These are phyloP conservation scores for Dipodascopsis uninucleata DNA, from an alignment of 805 yeast species.

Conservation along the genomic window DNA sequence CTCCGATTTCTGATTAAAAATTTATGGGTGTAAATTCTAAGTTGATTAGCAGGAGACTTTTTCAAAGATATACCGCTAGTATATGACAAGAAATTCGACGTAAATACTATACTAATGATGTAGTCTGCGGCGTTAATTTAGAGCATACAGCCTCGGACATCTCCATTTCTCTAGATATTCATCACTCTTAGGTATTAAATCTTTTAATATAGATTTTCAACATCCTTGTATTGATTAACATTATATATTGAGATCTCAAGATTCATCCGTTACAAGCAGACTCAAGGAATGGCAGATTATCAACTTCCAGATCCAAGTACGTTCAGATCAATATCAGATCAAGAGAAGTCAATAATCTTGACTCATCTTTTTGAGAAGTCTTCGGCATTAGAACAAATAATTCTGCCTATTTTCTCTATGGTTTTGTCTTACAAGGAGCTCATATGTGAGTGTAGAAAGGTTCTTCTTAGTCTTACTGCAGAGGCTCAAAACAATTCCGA, in stretches of 20 bases:
- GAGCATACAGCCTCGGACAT: conserved; percentile 13
- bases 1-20: too few species aligned
- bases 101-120: background rate
- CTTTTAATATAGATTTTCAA: too few species aligned
- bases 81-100: too few species aligned
- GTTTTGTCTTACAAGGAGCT: conserved; percentile 36
- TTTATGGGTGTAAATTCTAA: too few species aligned
- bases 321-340: conserved; percentile 13
- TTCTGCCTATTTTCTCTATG: conserved; percentile 35
- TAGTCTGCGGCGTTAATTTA: conserved; percentile 8
- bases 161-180: too few species aligned
- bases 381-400: conserved; percentile 42
- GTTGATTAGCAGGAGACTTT: too few species aligned
- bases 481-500: conserved; percentile 30
- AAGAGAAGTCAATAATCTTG: conserved; percentile 42
- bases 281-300: conserved; percentile 4
- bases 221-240: background rate
- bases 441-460: conserved; percentile 45
- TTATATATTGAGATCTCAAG: background rate
- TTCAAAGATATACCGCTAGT: too few species aligned
- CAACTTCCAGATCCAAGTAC: conserved; percentile 20
- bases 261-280: background rate
- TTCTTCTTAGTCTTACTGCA: conserved; percentile 38
- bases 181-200: too few species aligned
- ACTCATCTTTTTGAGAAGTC: conserved; percentile 67